Evolutionary conservation across 768 basidiomycete genomes (phyloP).

Genomic region (Phlegmacium glaucopus): DNA sequence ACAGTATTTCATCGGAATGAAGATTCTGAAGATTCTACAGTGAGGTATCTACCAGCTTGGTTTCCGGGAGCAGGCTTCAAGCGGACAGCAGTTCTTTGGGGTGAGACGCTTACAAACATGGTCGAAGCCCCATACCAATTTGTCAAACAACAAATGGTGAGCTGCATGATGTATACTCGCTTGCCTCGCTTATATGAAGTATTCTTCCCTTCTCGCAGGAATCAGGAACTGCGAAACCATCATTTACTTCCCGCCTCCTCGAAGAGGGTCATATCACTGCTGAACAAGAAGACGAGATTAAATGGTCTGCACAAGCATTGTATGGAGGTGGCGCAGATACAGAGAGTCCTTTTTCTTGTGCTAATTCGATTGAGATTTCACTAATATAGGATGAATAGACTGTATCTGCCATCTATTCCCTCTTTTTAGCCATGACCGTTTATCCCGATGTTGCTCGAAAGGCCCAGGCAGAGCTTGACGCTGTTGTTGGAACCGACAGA

Average conservation of each 20-base stretch:
- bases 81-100: too few relatives aligned
- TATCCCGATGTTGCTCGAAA: slow-evolving; percentile 40
- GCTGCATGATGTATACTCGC: slow-evolving; percentile 3
- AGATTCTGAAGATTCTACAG: slow-evolving; percentile 19
- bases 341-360: slow-evolving; percentile 15
- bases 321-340: slow-evolving; percentile 47
- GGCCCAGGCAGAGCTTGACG: too few relatives aligned
- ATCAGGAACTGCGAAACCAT: slow-evolving; percentile 29
- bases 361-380: background rate
- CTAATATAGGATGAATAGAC: slow-evolving; percentile 23
- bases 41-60: slow-evolving; percentile 50
- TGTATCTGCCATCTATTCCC: slow-evolving; percentile 32
- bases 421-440: slow-evolving; percentile 37
- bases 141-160: slow-evolving; percentile 45
- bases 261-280: slow-evolving; percentile 23
- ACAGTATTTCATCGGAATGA: background rate
- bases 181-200: too few relatives aligned
- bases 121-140: slow-evolving; percentile 44
- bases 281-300: slow-evolving; percentile 35
- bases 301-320: slow-evolving; percentile 43
- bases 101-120: slow-evolving; percentile 38
- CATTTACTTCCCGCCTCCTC: slow-evolving; percentile 31
- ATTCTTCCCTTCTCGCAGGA: slow-evolving; percentile 13
- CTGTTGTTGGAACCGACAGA: too few relatives aligned
- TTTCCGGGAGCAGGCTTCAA: slow-evolving; percentile 57